Conservation (phyloP, 257 asterid genomes). For the Solanum chilense region DNA sequence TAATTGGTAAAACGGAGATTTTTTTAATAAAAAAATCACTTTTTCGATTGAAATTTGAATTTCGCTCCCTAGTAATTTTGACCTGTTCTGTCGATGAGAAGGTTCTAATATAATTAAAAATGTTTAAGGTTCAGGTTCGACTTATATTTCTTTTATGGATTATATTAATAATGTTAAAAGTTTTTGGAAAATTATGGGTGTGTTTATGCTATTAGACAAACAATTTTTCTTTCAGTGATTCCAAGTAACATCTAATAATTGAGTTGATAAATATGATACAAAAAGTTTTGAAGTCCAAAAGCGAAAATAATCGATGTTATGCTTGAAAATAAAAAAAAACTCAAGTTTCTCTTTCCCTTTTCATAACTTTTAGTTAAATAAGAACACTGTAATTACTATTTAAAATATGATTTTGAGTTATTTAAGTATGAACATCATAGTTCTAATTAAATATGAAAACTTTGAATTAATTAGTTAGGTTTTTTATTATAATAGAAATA, state of each 20-base stretch:
- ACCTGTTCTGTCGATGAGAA: not conserved
- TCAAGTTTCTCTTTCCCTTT: too few species aligned
- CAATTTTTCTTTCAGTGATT: too few species aligned
- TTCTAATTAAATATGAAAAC: too few species aligned
- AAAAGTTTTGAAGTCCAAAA: not conserved
- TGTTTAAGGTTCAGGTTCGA: not conserved
- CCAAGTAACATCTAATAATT: not conserved
- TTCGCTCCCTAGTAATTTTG: not conserved
- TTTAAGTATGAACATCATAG: too few species aligned
- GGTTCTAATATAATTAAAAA: not conserved
- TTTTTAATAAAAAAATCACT: not conserved
- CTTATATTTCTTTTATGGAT: not conserved
- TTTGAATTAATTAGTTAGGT: too few species aligned
- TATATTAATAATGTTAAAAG: not conserved
- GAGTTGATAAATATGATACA: not conserved
- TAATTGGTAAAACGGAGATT: too few species aligned
- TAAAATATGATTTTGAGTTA: too few species aligned
- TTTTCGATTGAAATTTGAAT: not conserved
- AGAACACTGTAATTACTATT: too few species aligned
- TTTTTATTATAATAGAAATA: too few species aligned
- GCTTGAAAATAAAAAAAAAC: not conserved
- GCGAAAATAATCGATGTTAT: not conserved
- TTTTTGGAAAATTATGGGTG: not conserved
- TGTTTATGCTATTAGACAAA: not conserved
- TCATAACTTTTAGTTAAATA: too few species aligned